Evolutionary conservation across 768 basidiomycete genomes (phyloP).

Genomic region (Infundibulicybe gibba): DNA sequence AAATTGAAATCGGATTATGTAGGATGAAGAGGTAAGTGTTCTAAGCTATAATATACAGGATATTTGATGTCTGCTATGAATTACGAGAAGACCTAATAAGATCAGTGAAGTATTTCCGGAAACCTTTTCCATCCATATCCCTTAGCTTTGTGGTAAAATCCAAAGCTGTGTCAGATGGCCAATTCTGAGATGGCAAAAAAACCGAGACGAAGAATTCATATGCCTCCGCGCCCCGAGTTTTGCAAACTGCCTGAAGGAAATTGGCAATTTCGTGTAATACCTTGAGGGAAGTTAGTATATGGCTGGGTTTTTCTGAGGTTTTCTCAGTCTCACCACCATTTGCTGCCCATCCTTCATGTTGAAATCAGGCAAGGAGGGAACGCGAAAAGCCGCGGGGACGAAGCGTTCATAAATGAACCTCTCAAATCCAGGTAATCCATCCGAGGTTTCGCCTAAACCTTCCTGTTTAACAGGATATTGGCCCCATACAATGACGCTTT

Average conservation of each 20-base stretch:
- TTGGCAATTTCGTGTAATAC: conserved; percentile 87
- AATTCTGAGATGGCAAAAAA: conserved; percentile 86
- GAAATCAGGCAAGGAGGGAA: conserved; percentile 75
- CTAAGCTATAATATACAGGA: background rate
- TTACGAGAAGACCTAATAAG: conserved; percentile 72
- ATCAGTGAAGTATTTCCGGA: conserved; percentile 86
- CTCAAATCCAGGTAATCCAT: conserved; percentile 83
- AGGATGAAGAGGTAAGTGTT: background rate
- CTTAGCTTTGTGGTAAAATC: conserved; percentile 78
- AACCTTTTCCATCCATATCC: conserved; percentile 69
- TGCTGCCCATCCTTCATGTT: conserved; percentile 89
- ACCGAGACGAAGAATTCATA: conserved; percentile 73
- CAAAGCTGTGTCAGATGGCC: conserved; percentile 73
- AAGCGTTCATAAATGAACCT: conserved; percentile 86
- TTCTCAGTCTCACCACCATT: conserved; percentile 49
- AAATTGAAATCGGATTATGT: too few relatives aligned
- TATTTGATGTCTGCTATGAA: conserved; percentile 38
- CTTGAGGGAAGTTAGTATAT: conserved; percentile 32
- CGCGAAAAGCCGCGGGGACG: conserved; percentile 77
- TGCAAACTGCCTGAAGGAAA: conserved; percentile 75
- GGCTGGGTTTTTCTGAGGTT: too few relatives aligned
- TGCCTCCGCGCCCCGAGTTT: conserved; percentile 78
- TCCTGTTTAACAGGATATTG: conserved; percentile 38
- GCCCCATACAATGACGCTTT: conserved; percentile 68
- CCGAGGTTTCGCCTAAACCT: conserved; percentile 24